Evolutionary conservation across 208 protist species (phyloP), one percentile per base, ranked within the genome.

Genomic region (Leishmania arabica): DNA sequence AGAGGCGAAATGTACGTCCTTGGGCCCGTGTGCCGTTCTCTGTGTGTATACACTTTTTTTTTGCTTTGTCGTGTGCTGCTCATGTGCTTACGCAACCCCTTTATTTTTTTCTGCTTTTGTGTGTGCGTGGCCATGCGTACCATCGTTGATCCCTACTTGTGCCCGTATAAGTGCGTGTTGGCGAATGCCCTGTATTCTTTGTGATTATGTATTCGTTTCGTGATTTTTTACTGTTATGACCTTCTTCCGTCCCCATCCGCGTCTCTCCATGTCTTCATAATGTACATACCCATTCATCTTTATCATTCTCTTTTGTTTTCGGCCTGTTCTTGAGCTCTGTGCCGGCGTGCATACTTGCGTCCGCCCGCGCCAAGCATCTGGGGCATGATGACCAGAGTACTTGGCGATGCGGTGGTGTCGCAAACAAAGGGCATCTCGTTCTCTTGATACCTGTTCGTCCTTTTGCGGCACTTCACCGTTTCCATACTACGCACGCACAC

Each of bases 251-350:
- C n/a, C 64, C 34, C 34, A 15, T 17, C 34, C n/a, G 8, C 37
- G 2, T 15, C 13, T 45, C 65, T 42, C 37, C 65, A 45, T 27
- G 19, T 6, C 65, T 27, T 34, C 58, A 31, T 64, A 4, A 15
- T 64, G 58, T 34, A 8, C 47, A 5, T 47, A 47, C 31, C 40
- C 37, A 34, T 79, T 24, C 9, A 24, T 37, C 40, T 72, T 71
- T 72, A 47, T 47, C 45, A 47, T 13, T 47, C 45, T 47, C 7
- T 80, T 80, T 80, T 65, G 64, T 72, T 71, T 64, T 3, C 9
- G 24, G 8, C 62, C 27, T 27, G 8, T 0, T 54, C 51, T 19
- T 5, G 15, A 34, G 27, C 8, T 11, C 8, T 31, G 21, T 34
- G 58, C 11, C 27, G 8, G 58, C 27, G 58, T 13, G 21, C 8